Evolutionary conservation across 2,329 filamentous ascomycete genomes (phyloP).

Genomic region (Fusarium udum): DNA sequence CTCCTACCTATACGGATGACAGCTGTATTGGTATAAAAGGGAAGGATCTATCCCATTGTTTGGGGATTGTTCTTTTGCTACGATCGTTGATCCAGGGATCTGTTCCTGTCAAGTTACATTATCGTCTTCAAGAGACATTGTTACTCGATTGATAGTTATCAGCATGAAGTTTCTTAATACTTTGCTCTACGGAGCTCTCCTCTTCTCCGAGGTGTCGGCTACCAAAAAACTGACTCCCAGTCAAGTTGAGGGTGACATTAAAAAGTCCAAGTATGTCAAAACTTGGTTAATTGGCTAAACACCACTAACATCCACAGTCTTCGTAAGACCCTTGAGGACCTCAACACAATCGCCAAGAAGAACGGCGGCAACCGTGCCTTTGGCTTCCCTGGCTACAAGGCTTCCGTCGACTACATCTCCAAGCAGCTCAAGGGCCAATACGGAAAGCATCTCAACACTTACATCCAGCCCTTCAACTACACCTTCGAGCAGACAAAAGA

Average conservation of each 20-base stretch:
- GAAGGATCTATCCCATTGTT: neutral
- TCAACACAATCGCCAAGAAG: conserved; percentile 62
- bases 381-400: conserved; percentile 66
- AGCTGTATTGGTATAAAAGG: conserved; percentile 28
- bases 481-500: conserved; percentile 54
- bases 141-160: neutral
- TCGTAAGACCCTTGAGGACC: conserved; percentile 61
- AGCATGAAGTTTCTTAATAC: conserved; percentile 38
- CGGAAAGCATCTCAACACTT: conserved; percentile 54
- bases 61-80: neutral
- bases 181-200: conserved; percentile 36
- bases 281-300: neutral
- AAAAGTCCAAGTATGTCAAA: conserved; percentile 33
- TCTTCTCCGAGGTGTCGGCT: conserved; percentile 32
- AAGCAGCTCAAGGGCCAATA: conserved; percentile 54
- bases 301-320: conserved; percentile 52
- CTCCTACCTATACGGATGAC: neutral
- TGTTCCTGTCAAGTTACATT: neutral
- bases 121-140: neutral
- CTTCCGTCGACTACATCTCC: conserved; percentile 66
- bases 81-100: neutral
- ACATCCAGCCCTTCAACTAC: conserved; percentile 58
- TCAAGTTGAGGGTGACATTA: conserved; percentile 39
- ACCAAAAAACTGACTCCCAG: conserved; percentile 37
- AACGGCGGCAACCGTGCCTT: conserved; percentile 70